phyloP scores from a whole-genome alignment of 1,284 basidiomycete genomes.

The Trametes sp. region DNA sequence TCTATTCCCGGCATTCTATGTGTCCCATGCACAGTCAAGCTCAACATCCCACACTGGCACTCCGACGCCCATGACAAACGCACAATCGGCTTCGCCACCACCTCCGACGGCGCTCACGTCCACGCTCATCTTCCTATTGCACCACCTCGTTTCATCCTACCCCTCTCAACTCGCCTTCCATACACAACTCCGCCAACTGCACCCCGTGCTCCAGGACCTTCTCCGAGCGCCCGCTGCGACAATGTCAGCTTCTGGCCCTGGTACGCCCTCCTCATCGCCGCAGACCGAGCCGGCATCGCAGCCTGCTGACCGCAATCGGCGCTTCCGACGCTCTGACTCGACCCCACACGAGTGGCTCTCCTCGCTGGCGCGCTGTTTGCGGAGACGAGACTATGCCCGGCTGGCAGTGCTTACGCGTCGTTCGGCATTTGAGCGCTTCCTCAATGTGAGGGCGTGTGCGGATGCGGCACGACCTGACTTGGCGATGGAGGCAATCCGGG shows the following conservation, averaged over 20 bases:
- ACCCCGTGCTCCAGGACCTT: constrained; percentile 41
- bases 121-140: constrained; percentile 57
- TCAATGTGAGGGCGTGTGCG: neutral
- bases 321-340: neutral
- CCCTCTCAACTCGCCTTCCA: constrained; percentile 66
- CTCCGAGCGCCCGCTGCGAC: constrained; percentile 17
- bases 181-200: constrained; percentile 53
- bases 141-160: constrained; percentile 60
- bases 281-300: constrained; percentile 5
- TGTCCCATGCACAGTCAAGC: constrained; percentile 16
- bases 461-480: constrained; percentile 37
- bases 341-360: constrained; percentile 54
- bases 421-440: constrained; percentile 24
- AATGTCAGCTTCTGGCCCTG: neutral
- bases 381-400: constrained; percentile 58
- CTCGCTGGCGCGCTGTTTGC: constrained; percentile 53
- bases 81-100: neutral
- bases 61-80: neutral
- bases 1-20: constrained; percentile 60
- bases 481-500: constrained; percentile 50
- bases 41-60: constrained; percentile 10
- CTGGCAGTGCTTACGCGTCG: constrained; percentile 52
- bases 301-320: constrained; percentile 4
- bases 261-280: constrained; percentile 8
- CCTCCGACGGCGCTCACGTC: constrained; percentile 39